Base-by-base conservation (phyloP, 176 grass and related monocot species). In the Aegilops longissima region DNA sequence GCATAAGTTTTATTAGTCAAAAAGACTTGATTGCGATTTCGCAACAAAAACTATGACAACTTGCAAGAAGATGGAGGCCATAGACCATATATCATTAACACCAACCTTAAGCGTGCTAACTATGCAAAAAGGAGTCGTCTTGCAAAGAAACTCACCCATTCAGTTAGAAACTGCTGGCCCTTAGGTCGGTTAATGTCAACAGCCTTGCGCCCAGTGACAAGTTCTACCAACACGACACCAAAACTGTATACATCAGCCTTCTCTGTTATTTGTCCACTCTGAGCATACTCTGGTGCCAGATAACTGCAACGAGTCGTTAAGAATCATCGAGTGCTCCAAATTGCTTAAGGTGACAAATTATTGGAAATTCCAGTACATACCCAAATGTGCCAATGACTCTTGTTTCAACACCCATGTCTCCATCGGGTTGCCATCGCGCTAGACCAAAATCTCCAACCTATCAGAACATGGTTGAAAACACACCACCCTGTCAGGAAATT, bases 341-440 rank as follows among this genome's bases (percentile, higher is more conserved):
- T 10, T 76, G 23, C 35, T 14, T 24, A 49, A 23, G 12, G 80
- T 61, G 30, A 40, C 6, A 52, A 29, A 62, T 52, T 63, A 47
- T 81, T 44, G 34, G 34, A 64, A 63, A 68, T 70, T 24, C 45
- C 29, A 78, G 64, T 70, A 80, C 62, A 85, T 92, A 96, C 97
- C 97, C 97, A 79, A 99, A 99, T 38, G 97, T 99, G 83, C 97
- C 97, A 44, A 99, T 99, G 27, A 99, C 94, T 93, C 97, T 89
- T 52, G 97, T 99, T 77, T 99, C 92, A 21, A 99, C 97, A 49
- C 97, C 97, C 77, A 83, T 91, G 77, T 99, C 94, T 73, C 97
- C 97, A 90, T 99, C 94, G 40, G 97, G 97, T 77, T 99, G 97
- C 97, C 97, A 99, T 86, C 97, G 86, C 0, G 97, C 97, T 77